These are phyloP conservation scores for Tuctoria greenei DNA, from an alignment of 176 grass and related monocot species.

Conservation along the genomic window DNA sequence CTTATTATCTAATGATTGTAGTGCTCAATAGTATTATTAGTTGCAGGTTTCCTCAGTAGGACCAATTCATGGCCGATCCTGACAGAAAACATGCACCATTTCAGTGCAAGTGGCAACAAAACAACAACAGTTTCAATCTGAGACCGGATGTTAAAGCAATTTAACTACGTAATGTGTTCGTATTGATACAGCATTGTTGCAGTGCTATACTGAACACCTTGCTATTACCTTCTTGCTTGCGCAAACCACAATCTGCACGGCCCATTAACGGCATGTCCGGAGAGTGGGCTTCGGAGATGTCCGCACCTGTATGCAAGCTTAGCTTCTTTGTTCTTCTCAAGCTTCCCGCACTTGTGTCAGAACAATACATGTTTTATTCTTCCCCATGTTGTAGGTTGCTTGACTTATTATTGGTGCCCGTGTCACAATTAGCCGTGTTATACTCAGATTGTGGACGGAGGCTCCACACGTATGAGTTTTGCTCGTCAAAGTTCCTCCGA, in stretches of 20 bases:
- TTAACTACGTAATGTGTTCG: not conserved
- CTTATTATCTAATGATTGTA: too few species aligned
- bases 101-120: not conserved
- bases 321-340: not conserved
- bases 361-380: slow-evolving; percentile 2
- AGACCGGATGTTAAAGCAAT: not conserved
- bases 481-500: not conserved
- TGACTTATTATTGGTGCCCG: slow-evolving; percentile 72
- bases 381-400: slow-evolving; percentile 33
- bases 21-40: too few species aligned
- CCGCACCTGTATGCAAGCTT: slow-evolving; percentile 37
- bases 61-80: slow-evolving; percentile 18
- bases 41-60: not conserved
- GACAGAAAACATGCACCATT: not conserved
- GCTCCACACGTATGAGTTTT: slow-evolving; percentile 47
- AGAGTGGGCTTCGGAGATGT: slow-evolving; percentile 52
- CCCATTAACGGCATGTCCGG: slow-evolving; percentile 14
- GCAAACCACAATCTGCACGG: not conserved
- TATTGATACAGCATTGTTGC: not conserved
- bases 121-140: not conserved
- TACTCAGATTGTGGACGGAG: slow-evolving; percentile 58
- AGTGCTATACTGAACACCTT: not conserved
- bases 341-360: not conserved
- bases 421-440: slow-evolving; percentile 52
- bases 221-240: not conserved